A percentile compares a stretch with the other conserved stretches of the same genome.
phyloP scores from a whole-genome alignment of 257 asterid species.

The Galeopsis tetrahit region DNA sequence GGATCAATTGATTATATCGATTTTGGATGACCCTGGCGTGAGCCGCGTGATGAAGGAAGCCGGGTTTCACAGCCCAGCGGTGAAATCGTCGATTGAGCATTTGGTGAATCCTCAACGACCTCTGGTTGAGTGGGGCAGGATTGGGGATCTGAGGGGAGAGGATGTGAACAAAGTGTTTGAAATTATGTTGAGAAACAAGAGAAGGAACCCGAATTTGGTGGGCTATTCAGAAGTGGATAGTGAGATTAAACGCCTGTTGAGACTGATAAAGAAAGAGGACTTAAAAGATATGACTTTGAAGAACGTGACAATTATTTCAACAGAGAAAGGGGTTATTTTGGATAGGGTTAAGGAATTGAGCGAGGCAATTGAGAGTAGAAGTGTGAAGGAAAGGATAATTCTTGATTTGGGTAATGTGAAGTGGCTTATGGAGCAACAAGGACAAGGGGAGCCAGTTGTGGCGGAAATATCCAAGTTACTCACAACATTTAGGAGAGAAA shows the following conservation, averaged over 20 bases:
- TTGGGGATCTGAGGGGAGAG: slow-evolving; percentile 40
- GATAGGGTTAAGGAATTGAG: slow-evolving; percentile 60
- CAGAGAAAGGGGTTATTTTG: slow-evolving; percentile 49
- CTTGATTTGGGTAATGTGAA: slow-evolving; percentile 83
- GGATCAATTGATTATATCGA: slow-evolving; percentile 78
- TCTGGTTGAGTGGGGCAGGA: neutral
- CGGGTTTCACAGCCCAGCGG: slow-evolving; percentile 93
- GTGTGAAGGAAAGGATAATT: slow-evolving; percentile 56
- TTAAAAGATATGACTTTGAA: slow-evolving; percentile 45
- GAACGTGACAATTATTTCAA: slow-evolving; percentile 50
- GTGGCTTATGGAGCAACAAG: slow-evolving; percentile 76
- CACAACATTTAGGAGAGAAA: slow-evolving; percentile 42
- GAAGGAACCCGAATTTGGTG: slow-evolving; percentile 70
- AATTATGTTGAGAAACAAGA: slow-evolving; percentile 57
- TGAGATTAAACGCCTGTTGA: slow-evolving; percentile 54
- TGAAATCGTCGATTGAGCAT: slow-evolving; percentile 75
- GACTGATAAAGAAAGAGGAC: slow-evolving; percentile 52
- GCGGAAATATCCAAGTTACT: slow-evolving; percentile 62
- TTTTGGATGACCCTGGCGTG: slow-evolving; percentile 89
- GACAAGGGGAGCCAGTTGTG: slow-evolving; percentile 53
- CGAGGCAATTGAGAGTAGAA: slow-evolving; percentile 48
- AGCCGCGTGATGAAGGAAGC: slow-evolving; percentile 96
- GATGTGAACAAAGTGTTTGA: slow-evolving; percentile 61
- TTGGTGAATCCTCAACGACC: slow-evolving; percentile 29
- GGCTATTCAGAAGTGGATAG: slow-evolving; percentile 72